Percentiles rank a stretch among this genome's conserved stretches.
Evolutionary conservation across 176 grass and related monocot species (phyloP).

Genomic region (Neostapfia colusana): DNA sequence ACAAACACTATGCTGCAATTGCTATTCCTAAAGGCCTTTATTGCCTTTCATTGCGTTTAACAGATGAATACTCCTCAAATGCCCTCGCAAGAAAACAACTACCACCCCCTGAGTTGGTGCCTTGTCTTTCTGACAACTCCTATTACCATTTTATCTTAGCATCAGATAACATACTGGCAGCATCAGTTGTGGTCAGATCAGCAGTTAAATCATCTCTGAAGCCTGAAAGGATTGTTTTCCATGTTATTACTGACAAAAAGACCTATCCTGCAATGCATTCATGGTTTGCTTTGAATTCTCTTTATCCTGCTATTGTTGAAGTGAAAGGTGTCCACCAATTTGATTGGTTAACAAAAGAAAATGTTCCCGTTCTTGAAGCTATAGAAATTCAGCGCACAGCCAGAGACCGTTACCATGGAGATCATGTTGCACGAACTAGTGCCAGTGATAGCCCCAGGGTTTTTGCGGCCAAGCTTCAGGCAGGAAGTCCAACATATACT

Average conservation of each 20-base stretch:
- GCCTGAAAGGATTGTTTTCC: slow-evolving; percentile 83
- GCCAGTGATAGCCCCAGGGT: slow-evolving; percentile 66
- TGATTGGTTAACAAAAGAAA: slow-evolving; percentile 96
- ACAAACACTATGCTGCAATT: slow-evolving; percentile 94
- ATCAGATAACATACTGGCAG: slow-evolving; percentile 97
- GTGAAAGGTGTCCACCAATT: slow-evolving; percentile 95
- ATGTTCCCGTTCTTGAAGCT: slow-evolving; percentile 82
- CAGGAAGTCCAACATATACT: slow-evolving; percentile 90
- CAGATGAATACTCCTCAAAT: slow-evolving; percentile 99
- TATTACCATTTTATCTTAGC: slow-evolving; percentile 83
- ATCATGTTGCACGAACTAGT: slow-evolving; percentile 58
- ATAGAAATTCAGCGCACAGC: slow-evolving; percentile 79
- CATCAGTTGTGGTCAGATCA: slow-evolving; percentile 89
- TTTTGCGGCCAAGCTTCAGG: slow-evolving; percentile 87
- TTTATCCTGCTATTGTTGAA: slow-evolving; percentile 70
- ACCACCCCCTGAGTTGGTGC: slow-evolving; percentile 85
- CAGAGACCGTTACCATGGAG: slow-evolving; percentile 68
- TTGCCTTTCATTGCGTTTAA: slow-evolving; percentile 90
- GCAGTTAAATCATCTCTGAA: slow-evolving; percentile 70
- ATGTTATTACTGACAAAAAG: slow-evolving; percentile 97
- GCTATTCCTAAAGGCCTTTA: slow-evolving; percentile 93
- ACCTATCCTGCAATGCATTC: slow-evolving; percentile 98
- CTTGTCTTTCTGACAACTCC: slow-evolving; percentile 72
- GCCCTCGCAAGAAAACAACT: slow-evolving; percentile 93
- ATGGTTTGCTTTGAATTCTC: slow-evolving; percentile 94